Conservation (phyloP, 2,329 filamentous ascomycete species). For the Atkinsonella texensis region DNA sequence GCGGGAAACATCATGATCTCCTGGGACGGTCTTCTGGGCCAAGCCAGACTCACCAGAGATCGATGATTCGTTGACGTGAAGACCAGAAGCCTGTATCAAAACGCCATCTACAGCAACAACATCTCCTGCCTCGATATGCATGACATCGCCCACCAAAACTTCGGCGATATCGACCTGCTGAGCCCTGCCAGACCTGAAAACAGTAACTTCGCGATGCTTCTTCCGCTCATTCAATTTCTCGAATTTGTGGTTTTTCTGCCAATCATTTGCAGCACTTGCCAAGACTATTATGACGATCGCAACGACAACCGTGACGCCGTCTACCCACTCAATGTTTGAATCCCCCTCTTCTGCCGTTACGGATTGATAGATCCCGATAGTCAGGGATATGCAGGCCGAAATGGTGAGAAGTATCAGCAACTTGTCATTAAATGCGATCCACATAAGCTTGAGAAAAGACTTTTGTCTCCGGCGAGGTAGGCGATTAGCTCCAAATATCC, state of each 20-base stretch:
- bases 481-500: slow-evolving; percentile 55
- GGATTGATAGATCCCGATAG: slow-evolving; percentile 63
- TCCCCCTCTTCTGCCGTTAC: slow-evolving; percentile 38
- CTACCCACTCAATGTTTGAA: slow-evolving; percentile 64
- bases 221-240: slow-evolving; percentile 73
- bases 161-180: slow-evolving; percentile 59
- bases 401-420: slow-evolving; percentile 60
- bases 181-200: slow-evolving; percentile 61
- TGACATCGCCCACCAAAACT: slow-evolving; percentile 60
- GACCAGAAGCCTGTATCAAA: slow-evolving; percentile 41
- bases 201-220: slow-evolving; percentile 61
- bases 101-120: slow-evolving; percentile 59
- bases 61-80: slow-evolving; percentile 62
- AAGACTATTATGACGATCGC: slow-evolving; percentile 66
- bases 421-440: slow-evolving; percentile 77
- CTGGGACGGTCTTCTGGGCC: slow-evolving; percentile 48
- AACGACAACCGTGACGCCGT: slow-evolving; percentile 67
- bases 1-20: slow-evolving; percentile 47
- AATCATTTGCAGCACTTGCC: slow-evolving; percentile 70
- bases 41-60: slow-evolving; percentile 66
- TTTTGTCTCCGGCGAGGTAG: slow-evolving; percentile 51
- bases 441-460: slow-evolving; percentile 52
- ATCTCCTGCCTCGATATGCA: slow-evolving; percentile 63
- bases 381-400: slow-evolving; percentile 62
- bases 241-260: slow-evolving; percentile 72